Base-by-base conservation (phyloP, 257 asterid genomes). In the Anisodus acutangulus region DNA sequence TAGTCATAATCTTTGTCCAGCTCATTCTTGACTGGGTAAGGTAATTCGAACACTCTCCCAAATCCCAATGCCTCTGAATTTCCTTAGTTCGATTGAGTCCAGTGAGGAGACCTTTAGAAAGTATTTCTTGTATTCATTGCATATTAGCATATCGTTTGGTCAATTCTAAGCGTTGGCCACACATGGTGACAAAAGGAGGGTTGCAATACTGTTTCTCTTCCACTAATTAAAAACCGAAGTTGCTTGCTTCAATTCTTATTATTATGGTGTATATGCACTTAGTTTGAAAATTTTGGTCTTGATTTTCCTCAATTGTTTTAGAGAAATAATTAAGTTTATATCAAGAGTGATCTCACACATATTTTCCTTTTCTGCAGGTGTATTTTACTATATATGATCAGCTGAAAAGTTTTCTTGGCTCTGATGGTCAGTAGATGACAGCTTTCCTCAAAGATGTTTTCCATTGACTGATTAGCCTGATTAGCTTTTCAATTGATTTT, bases 381-480 rank as follows among this genome's bases (percentile, higher is more conserved):
- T 96, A 94, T 87, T 96, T 96, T 89, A 92, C 99, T 8, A 91
- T 94, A 81, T 96, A 96, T 89, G 97, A 92, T 81, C 99, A 96
- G 86, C 90, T 96, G 47, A 96, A 96, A 88, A 88, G 90, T 83
- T 85, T 84, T 79, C 97, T 94, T 76, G 92, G 93, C 83, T 90
- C 97, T 74, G 94, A 94, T 90, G 98, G 99, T 96, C 85, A 90
- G 98, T 91, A 72, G 58, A 58, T 68, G 41, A 53, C 67, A 66
- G 70, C 53, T 12, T 81, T 80, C n/a, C 84, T 84, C 47, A 59
- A 85, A 71, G 43, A 19, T 76, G 63, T 26, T 51, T 12, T 26
- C 81, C 47, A 51, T 51, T 12, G 81, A 49, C 63, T 76, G 63
- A 51, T 51, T 51, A 76, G 16, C 81, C 63, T 76, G 63, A 51